These are phyloP conservation scores for Physaria fendleri DNA, from an alignment of 345 rosid genomes.

Conservation along the genomic window DNA sequence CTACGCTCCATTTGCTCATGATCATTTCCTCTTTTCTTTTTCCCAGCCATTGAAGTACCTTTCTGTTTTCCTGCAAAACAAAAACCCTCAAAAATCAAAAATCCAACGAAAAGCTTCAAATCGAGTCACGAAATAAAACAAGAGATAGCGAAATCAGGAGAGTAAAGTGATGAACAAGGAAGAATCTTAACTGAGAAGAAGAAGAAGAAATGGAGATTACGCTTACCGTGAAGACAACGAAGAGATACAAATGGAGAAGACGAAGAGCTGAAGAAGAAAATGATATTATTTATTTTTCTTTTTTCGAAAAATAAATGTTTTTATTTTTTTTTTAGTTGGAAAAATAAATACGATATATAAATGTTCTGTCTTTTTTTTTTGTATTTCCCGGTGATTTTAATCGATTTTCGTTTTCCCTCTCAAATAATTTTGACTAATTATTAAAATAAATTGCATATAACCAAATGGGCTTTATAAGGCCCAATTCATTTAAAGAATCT, in stretches of 20 bases:
- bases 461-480: neutral
- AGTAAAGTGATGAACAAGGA: neutral
- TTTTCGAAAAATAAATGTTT: no score
- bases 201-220: neutral
- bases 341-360: neutral
- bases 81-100: constrained; percentile 3
- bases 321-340: neutral
- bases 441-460: neutral
- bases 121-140: neutral
- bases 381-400: neutral
- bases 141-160: neutral
- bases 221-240: neutral
- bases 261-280: no score
- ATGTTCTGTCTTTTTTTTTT: neutral
- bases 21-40: neutral
- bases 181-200: neutral
- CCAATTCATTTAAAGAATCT: neutral
- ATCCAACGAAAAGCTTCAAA: neutral
- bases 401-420: constrained; percentile 26
- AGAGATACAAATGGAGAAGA: no score
- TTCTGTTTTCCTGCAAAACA: neutral
- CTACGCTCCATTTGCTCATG: constrained; percentile 18
- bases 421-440: neutral
- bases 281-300: neutral
- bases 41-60: neutral